Conservation (phyloP, 441 rosid genomes). For the Arabidopsis lyrata region DNA sequence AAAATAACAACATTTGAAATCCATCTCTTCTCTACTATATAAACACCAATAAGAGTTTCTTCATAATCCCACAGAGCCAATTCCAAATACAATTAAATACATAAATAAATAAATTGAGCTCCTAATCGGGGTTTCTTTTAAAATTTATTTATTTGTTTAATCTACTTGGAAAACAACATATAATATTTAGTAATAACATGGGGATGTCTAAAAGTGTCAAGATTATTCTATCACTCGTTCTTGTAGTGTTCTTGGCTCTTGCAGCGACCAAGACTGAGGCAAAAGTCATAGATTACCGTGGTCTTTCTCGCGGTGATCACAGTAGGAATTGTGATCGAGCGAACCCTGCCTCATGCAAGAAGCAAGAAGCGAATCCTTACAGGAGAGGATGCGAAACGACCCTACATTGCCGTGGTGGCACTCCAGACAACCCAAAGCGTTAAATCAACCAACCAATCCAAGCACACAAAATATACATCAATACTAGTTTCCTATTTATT, state of each 20-base stretch:
- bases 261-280: slow-evolving; percentile 25
- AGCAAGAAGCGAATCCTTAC: slow-evolving; percentile 25
- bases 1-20: slow-evolving; percentile 11
- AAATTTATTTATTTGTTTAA: slow-evolving; percentile 19
- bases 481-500: slow-evolving; percentile 1
- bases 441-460: background rate
- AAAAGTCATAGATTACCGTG: background rate
- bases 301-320: background rate
- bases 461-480: background rate
- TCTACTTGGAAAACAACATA: slow-evolving; percentile 7
- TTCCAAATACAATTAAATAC: slow-evolving; percentile 15
- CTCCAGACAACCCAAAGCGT: background rate
- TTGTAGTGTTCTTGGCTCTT: slow-evolving; percentile 33
- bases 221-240: slow-evolving; percentile 10
- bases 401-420: background rate
- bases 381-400: background rate
- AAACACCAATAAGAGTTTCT: slow-evolving; percentile 20
- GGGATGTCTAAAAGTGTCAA: slow-evolving; percentile 33
- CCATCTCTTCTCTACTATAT: slow-evolving; percentile 26
- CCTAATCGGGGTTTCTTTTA: slow-evolving; percentile 1
- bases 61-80: slow-evolving; percentile 18
- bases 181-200: slow-evolving; percentile 8
- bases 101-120: slow-evolving; percentile 22
- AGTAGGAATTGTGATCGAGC: background rate
- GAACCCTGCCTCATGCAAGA: background rate